Base-by-base conservation (phyloP, 2,329 filamentous ascomycete genomes). In the Calonectria leucothoes region DNA sequence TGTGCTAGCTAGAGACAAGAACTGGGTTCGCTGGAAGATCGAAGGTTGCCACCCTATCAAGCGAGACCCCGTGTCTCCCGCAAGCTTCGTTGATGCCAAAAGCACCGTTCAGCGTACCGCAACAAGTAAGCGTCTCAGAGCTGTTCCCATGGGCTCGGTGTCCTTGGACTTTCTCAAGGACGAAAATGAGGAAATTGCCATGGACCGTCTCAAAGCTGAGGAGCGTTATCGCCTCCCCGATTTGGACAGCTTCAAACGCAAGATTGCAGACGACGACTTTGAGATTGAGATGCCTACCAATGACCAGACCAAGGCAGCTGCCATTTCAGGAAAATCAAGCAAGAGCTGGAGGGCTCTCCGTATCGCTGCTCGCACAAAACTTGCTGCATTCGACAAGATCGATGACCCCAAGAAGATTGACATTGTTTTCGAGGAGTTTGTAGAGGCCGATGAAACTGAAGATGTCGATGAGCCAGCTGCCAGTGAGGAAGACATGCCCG, bases 21-120 rank as follows among this genome's bases (percentile, higher is more conserved):
- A 98, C 82, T 99, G 97, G 97, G 95, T 97, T 55, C 93, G 95
- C 75, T 99, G 97, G 97, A 99, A 99, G 86, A 93, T 96, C 73
- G 95, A 98, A 83, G 95, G 93, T 77, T 99, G 97, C 82, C 95
- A 95, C 29, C 91, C 93, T 7, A 98, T 99, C 81, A 93, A 96
- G 81, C 91, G 91, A 73, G 91, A 94, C 27, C 87, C 94, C 14
- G 89, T 98, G 35, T 89, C 93, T 3, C 89, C 93, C 1, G 85
- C 91, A 33, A 90, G 93, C 59, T 96, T 95, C 82, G 84, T 92
- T 48, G 89, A 92, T 68, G 93, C 95, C 29, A 94, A 93, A 82
- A 87, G 89, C 35, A 88, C 90, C 57, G 93, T 93, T 4, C 89
- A 90, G 75, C 92, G 91, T 76, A 88, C 92, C 15, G 93, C 94